Conservation (phyloP, 2,329 filamentous ascomycete genomes). For the Pseudogymnoascus destructans region DNA sequence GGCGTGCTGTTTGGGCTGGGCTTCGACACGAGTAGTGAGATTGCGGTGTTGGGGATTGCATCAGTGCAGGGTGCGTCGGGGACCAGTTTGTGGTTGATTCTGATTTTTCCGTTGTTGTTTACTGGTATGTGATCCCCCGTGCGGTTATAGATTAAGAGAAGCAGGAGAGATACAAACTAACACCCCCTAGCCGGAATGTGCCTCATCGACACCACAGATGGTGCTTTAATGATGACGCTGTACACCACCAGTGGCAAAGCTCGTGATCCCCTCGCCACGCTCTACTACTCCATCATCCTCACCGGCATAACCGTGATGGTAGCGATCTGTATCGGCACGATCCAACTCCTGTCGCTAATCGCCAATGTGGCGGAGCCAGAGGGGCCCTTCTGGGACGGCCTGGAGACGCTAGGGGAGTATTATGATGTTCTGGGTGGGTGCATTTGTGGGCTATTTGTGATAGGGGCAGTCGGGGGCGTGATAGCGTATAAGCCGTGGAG, state of each 20-base stretch:
- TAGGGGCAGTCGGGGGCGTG: conserved; percentile 49
- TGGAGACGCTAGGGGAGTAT: conserved; percentile 60
- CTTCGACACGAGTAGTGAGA: conserved; percentile 91
- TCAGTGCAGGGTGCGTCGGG: conserved; percentile 76
- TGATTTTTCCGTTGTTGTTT: conserved; percentile 83
- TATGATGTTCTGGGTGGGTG: conserved; percentile 77
- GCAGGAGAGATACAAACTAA: background rate
- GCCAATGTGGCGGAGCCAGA: conserved; percentile 61
- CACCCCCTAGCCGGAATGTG: conserved; percentile 67
- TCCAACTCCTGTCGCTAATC: conserved; percentile 71
- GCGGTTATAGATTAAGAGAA: background rate
- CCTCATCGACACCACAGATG: conserved; percentile 81
- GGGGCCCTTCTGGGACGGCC: conserved; percentile 83
- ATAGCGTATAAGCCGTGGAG: conserved; percentile 72
- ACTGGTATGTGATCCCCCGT: conserved; percentile 44
- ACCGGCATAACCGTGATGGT: conserved; percentile 27
- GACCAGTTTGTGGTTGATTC: conserved; percentile 84
- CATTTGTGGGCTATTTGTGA: conserved; percentile 74
- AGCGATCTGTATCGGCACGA: conserved; percentile 56
- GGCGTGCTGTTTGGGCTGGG: conserved; percentile 83
- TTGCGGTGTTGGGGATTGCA: conserved; percentile 81
- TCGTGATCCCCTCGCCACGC: conserved; percentile 70
- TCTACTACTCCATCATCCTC: conserved; percentile 63
- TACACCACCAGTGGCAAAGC: conserved; percentile 73
- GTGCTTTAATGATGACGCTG: conserved; percentile 86